Evolutionary conservation across 352 stramenopile species (phyloP).

Genomic region (Globisporangium lucens): DNA sequence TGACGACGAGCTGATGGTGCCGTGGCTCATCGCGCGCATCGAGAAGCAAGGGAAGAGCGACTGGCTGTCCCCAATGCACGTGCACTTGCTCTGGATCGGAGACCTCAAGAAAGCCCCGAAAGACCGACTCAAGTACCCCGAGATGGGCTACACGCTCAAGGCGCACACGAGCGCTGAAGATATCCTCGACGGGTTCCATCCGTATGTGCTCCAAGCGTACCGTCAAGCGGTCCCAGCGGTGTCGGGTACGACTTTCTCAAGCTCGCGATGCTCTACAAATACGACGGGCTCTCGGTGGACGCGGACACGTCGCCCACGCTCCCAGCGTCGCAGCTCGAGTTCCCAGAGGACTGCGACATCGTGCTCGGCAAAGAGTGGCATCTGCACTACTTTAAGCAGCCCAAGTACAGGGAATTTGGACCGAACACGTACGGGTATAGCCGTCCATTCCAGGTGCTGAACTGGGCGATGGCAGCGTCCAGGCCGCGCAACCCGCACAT

Average conservation of each 20-base stretch:
- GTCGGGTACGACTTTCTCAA: slow-evolving; percentile 17
- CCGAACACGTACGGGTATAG: slow-evolving; percentile 12
- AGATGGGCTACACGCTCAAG: slow-evolving; percentile 14
- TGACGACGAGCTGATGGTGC: slow-evolving; percentile 7
- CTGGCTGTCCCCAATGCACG: slow-evolving; percentile 7
- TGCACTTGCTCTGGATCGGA: slow-evolving; percentile 21
- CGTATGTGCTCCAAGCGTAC: slow-evolving; percentile 8
- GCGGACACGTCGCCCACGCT: slow-evolving; percentile 8
- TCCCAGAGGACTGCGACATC: slow-evolving; percentile 9
- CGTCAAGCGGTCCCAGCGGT: background rate
- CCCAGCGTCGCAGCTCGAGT: background rate
- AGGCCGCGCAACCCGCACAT: slow-evolving; percentile 16
- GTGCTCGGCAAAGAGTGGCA: slow-evolving; percentile 18
- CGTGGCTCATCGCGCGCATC: slow-evolving; percentile 8
- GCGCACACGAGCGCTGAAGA: slow-evolving; percentile 10
- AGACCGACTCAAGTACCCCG: background rate
- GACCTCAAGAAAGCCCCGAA: slow-evolving; percentile 5
- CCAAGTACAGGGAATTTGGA: slow-evolving; percentile 10
- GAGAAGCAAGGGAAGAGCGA: background rate
- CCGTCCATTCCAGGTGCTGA: slow-evolving; percentile 20
- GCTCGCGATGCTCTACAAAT: slow-evolving; percentile 1
- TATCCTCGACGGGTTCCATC: slow-evolving; percentile 19
- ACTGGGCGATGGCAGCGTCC: slow-evolving; percentile 17
- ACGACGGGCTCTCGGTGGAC: background rate
- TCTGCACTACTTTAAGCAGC: background rate